phyloP scores from a whole-genome alignment of 352 stramenopile species.

The Globisporangium apiculatum region DNA sequence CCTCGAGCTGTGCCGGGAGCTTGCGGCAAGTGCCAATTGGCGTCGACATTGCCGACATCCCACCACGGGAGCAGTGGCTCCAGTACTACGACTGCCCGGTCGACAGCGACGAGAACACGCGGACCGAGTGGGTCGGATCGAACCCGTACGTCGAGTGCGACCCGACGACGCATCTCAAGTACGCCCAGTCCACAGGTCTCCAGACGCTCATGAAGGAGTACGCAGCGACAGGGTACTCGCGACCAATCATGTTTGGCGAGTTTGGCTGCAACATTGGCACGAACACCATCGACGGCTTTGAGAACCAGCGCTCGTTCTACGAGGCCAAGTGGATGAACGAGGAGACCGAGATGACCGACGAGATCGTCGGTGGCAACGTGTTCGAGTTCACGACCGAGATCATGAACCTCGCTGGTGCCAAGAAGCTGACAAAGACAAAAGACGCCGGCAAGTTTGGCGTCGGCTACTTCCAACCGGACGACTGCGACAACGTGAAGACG shows the following conservation, averaged over 20 bases:
- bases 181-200: slow-evolving; percentile 30
- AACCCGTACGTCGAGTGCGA: slow-evolving; percentile 60
- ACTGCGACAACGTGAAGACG: slow-evolving; percentile 34
- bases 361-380: slow-evolving; percentile 71
- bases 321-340: slow-evolving; percentile 85
- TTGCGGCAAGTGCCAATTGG: slow-evolving; percentile 41
- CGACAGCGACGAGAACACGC: slow-evolving; percentile 32
- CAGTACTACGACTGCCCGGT: slow-evolving; percentile 43
- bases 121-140: slow-evolving; percentile 38
- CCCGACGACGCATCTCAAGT: slow-evolving; percentile 26
- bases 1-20: slow-evolving; percentile 19
- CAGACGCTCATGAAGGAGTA: slow-evolving; percentile 43
- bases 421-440: slow-evolving; percentile 23
- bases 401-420: slow-evolving; percentile 24
- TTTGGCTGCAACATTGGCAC: slow-evolving; percentile 43
- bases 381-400: slow-evolving; percentile 80
- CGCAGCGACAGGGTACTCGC: slow-evolving; percentile 25
- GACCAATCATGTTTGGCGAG: slow-evolving; percentile 50
- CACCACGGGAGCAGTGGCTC: slow-evolving; percentile 25
- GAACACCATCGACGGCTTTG: slow-evolving; percentile 45
- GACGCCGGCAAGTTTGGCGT: slow-evolving; percentile 39
- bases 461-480: slow-evolving; percentile 36
- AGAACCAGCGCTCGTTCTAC: slow-evolving; percentile 41
- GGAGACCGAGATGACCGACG: slow-evolving; percentile 57
- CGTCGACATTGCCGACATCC: slow-evolving; percentile 40